A percentile compares a stretch with the other conserved stretches of the same genome.
These are phyloP conservation scores for Zelonia costaricensis DNA, from an alignment of 208 protist species.

Conservation along the genomic window DNA sequence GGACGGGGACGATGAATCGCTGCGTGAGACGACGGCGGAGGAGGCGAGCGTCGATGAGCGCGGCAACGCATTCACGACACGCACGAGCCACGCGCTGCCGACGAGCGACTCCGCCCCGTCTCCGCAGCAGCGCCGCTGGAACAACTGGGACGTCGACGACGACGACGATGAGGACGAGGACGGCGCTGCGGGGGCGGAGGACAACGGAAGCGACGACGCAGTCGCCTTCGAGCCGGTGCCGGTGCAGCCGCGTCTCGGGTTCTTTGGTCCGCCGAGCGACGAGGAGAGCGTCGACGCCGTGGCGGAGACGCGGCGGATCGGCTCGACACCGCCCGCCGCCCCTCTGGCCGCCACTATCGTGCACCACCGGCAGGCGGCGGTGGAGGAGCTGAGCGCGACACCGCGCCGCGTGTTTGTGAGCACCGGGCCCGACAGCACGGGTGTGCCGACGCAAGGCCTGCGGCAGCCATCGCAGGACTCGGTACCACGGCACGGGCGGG, in stretches of 20 bases:
- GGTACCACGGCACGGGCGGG: constrained; percentile 46
- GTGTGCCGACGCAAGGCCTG: constrained; percentile 23
- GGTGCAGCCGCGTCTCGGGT: no score
- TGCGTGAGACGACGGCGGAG: background rate
- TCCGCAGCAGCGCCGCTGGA: constrained; percentile 19
- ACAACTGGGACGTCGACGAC: constrained; percentile 31
- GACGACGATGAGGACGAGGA: constrained; percentile 17
- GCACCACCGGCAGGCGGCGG: constrained; percentile 3
- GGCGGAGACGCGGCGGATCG: background rate
- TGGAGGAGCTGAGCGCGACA: constrained; percentile 27
- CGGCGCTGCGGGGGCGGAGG: background rate
- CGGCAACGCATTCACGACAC: background rate
- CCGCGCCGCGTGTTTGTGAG: constrained; percentile 40
- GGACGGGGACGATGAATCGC: constrained; percentile 3
- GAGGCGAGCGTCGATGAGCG: background rate
- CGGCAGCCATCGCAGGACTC: constrained; percentile 7
- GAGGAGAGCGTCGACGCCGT: background rate
- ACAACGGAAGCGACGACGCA: constrained; percentile 9
- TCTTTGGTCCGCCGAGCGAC: no score
- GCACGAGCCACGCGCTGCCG: background rate
- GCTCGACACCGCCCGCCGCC: background rate
- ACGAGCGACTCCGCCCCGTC: background rate
- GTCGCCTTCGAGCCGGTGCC: no score
- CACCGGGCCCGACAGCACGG: constrained; percentile 1
- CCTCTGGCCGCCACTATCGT: constrained; percentile 8